Conservation (phyloP, 2,329 filamentous ascomycete genomes). For the Arachnomyces sp. region DNA sequence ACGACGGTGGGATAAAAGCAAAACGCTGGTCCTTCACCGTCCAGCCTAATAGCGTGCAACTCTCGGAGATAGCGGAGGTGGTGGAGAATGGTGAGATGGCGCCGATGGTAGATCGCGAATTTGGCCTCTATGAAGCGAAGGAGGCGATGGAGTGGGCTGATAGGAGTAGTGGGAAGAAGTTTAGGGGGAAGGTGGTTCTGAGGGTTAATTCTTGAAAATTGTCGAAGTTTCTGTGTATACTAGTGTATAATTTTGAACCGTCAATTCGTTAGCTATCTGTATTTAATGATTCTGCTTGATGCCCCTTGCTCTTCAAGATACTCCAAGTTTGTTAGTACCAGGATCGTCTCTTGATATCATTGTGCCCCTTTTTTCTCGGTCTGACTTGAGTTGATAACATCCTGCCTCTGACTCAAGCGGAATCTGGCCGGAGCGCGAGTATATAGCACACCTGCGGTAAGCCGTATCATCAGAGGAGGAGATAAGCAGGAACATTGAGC, state of each 20-base stretch:
- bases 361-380: too few relatives aligned
- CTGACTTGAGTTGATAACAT: too few relatives aligned
- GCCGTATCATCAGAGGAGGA: too few relatives aligned
- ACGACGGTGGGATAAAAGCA: slow-evolving; percentile 8
- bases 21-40: slow-evolving; percentile 30
- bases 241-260: background rate
- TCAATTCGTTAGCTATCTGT: slow-evolving; percentile 5
- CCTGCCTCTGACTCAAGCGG: too few relatives aligned
- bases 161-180: slow-evolving; percentile 17
- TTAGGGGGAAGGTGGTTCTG: slow-evolving; percentile 28
- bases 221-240: slow-evolving; percentile 5
- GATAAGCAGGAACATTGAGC: too few relatives aligned
- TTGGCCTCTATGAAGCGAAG: slow-evolving; percentile 27
- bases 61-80: slow-evolving; percentile 27
- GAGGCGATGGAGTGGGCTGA: slow-evolving; percentile 26
- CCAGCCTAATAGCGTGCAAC: slow-evolving; percentile 25
- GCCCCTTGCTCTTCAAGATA: too few relatives aligned
- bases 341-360: too few relatives aligned
- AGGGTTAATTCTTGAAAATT: slow-evolving; percentile 18
- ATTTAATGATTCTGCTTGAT: slow-evolving; percentile 2
- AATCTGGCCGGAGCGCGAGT: too few relatives aligned
- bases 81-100: slow-evolving; percentile 27
- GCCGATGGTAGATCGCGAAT: slow-evolving; percentile 25
- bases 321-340: too few relatives aligned
- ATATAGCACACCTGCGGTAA: too few relatives aligned